Evolutionary conservation across 2,329 filamentous ascomycete genomes (phyloP), one percentile per base, ranked within the genome.

Genomic region (Xylaria multiplex): DNA sequence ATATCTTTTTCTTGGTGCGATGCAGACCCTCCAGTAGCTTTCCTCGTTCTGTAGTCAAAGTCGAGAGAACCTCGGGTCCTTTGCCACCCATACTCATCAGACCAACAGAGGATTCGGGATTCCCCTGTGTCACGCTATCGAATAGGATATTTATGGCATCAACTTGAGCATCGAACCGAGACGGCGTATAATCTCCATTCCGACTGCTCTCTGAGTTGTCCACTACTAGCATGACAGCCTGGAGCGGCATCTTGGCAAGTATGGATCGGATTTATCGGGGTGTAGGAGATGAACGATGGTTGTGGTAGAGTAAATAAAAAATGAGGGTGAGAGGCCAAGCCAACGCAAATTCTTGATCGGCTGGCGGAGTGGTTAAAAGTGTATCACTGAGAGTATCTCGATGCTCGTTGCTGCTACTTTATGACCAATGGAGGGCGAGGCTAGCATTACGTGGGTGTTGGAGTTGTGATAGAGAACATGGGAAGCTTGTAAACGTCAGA

Each of bases 141-240:
- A 98, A 98, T 76, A 98, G 91, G 76, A 97, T 90, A 81, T 92
- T 96, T 76, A 97, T 93, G 63, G 95, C 94, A 81, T 99, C 96
- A 74, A 93, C 87, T 86, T 99, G 96, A 74, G 96, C 93, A 82
- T 97, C 93, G 86, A 94, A 99, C 81, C 96, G 90, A 72, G 94
- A 96, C 65, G 96, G 95, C 77, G 92, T 91, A 80, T 86, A 87
- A 80, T 99, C 96, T 78, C 96, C 96, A 82, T 99, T 99, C 79
- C 96, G 90, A 85, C 93, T 97, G 84, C 92, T 94, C 85, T 99
- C 96, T 85, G 94, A 97, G 86, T 98, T 99, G 87, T 99, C 96
- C 77, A 98, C 93, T 86, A 98, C 90, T 81, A 99, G 93, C 94
- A 99, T 98, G 70, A 97, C 96, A 84, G 96, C 96, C 90, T 99